phyloP scores from a whole-genome alignment of 345 rosid genomes.

The Firmiana major region DNA sequence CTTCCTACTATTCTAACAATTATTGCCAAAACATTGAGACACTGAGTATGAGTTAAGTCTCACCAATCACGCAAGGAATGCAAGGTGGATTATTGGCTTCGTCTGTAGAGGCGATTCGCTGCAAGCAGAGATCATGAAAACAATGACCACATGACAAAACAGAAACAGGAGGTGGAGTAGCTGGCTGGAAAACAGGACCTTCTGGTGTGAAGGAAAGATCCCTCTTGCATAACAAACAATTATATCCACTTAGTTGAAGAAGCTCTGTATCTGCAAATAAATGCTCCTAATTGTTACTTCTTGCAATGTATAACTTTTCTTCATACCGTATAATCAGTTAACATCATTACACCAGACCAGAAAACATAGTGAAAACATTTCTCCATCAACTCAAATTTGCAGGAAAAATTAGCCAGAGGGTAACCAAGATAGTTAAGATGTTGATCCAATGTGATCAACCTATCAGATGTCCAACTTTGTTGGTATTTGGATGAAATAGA shows the following conservation, averaged over 20 bases:
- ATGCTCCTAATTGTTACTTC: not conserved
- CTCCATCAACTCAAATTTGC: not conserved
- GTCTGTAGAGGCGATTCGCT: constrained; percentile 26
- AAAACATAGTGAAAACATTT: not conserved
- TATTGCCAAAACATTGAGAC: not conserved
- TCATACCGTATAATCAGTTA: not conserved
- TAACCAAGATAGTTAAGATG: not conserved
- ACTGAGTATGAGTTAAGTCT: constrained; percentile 18
- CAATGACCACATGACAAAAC: constrained; percentile 48
- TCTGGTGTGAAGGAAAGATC: constrained; percentile 35
- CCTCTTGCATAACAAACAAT: constrained; percentile 38
- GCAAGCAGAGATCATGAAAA: constrained; percentile 40
- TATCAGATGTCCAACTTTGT: no score
- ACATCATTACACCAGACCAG: not conserved
- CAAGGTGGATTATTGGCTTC: constrained; percentile 33
- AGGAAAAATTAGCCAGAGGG: not conserved
- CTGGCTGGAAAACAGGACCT: constrained; percentile 24
- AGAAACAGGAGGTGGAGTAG: constrained; percentile 27
- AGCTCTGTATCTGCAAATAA: constrained; percentile 21
- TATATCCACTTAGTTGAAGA: constrained; percentile 21
- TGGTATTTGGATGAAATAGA: not conserved
- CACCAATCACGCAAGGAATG: constrained; percentile 30
- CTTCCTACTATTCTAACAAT: not conserved
- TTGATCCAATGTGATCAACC: not conserved
- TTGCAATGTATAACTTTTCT: not conserved